Conservation (phyloP, 805 yeast genomes). For the Myxozyma udenii region DNA sequence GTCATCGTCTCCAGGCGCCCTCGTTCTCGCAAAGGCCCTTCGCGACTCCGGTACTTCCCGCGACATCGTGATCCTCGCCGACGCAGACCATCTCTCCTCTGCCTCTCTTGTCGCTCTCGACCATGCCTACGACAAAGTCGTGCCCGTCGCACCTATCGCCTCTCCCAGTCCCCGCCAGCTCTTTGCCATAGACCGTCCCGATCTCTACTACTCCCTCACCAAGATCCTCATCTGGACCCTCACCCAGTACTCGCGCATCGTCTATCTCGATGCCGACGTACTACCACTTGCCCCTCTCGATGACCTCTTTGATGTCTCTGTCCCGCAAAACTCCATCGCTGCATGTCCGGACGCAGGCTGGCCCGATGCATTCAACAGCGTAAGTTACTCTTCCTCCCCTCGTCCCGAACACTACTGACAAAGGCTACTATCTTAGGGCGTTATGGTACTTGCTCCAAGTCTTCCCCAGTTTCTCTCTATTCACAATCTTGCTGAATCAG, state of each 20-base stretch:
- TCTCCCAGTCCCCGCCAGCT: conserved; percentile 33
- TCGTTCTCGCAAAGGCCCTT: conserved; percentile 47
- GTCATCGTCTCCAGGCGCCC: conserved; percentile 46
- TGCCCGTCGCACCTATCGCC: conserved; percentile 34
- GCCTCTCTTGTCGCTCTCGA: conserved; percentile 17
- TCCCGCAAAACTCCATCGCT: conserved; percentile 15
- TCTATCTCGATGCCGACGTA: conserved; percentile 56
- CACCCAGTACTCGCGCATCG: conserved; percentile 42
- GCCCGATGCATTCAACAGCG: conserved; percentile 87
- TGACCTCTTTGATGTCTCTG: conserved; percentile 34
- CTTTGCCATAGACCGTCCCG: conserved; percentile 47
- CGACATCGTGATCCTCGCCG: conserved; percentile 33
- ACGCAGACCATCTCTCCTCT: conserved; percentile 9
- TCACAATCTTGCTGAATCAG: conserved; percentile 31
- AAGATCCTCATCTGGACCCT: conserved; percentile 58
- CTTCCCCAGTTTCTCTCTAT: conserved; percentile 45
- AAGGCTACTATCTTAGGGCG: conserved; percentile 46
- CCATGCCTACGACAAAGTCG: conserved; percentile 34
- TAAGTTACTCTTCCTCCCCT: conserved; percentile 1
- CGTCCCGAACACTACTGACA: background rate
- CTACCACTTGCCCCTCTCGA: conserved; percentile 43
- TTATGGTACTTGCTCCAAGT: conserved; percentile 59
- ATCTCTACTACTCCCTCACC: conserved; percentile 45
- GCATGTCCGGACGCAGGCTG: conserved; percentile 86
- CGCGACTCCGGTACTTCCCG: conserved; percentile 31